These are phyloP conservation scores for Rhizopogon sp. DNA, from an alignment of 768 basidiomycete species.

Conservation along the genomic window DNA sequence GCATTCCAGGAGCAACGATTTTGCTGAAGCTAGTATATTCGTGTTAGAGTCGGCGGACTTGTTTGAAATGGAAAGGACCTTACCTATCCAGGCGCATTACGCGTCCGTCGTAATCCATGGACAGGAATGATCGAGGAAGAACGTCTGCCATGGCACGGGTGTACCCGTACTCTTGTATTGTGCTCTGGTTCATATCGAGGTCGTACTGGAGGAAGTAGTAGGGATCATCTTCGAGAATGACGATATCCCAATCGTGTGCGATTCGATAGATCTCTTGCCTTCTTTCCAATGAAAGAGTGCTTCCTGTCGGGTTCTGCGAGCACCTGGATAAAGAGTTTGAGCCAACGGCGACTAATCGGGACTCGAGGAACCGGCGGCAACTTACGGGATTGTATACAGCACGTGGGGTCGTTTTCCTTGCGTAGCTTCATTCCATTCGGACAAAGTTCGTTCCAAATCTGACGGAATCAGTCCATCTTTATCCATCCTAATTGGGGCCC, in stretches of 20 bases:
- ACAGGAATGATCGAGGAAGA: conserved; percentile 38
- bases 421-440: conserved; percentile 36
- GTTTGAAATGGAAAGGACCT: conserved; percentile 1
- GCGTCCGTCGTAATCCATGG: conserved; percentile 44
- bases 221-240: conserved; percentile 50
- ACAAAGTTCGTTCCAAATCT: conserved; percentile 39
- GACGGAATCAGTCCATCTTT: conserved; percentile 44
- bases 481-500: conserved; percentile 44
- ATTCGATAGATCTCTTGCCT: conserved; percentile 44
- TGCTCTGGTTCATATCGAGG: conserved; percentile 15
- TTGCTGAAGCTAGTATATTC: conserved; percentile 37
- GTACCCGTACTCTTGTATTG: conserved; percentile 22
- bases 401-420: conserved; percentile 47
- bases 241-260: conserved; percentile 42
- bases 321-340: conserved; percentile 14
- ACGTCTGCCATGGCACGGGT: conserved; percentile 26
- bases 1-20: conserved; percentile 49
- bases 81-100: conserved; percentile 44
- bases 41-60: background rate
- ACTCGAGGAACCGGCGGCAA: conserved; percentile 1
- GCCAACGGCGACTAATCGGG: background rate
- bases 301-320: conserved; percentile 48
- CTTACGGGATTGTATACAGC: conserved; percentile 46
- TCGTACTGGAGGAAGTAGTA: conserved; percentile 48
- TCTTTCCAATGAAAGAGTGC: conserved; percentile 38